Evolutionary conservation across 2,329 filamentous ascomycete species (phyloP), one percentile per base, ranked within the genome.

Genomic region (Sporothrix schenckii): DNA sequence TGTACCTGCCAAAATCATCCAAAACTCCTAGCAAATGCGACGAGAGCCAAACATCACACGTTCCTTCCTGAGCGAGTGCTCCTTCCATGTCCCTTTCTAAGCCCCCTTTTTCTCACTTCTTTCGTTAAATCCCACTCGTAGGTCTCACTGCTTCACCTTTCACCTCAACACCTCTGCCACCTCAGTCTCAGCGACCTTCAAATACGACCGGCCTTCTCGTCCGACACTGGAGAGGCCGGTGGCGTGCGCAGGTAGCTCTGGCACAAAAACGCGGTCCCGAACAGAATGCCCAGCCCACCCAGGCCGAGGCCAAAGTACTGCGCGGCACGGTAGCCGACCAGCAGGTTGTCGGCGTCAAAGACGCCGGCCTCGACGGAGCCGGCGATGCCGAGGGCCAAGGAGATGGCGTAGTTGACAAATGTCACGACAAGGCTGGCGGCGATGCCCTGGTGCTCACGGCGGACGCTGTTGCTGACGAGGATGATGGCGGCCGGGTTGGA

Each of bases 361-460:
- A 81, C 76, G 6, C 81, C 78, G 0, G 79, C 78, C 75, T 91
- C 88, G 2, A 91, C 84, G 0, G 88, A 91, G 0, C 88, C 89
- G 0, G 89, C 89, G 60, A 92, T 84, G 0, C 89, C 90, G 0
- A 92, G 81, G 0, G 87, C 88, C 2, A 91, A 77, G 1, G 87
- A 87, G 47, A 92, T 91, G 71, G 85, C 85, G 76, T 91, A 92
- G 77, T 92, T 91, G 72, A 91, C 86, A 13, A 89, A 81, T 0
- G 88, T 91, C 70, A 85, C 88, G 44, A 91, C 86, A 6, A 91
- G 76, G 21, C 83, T 86, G 11, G 81, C 82, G 0, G 79, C 83
- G 13, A 84, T 80, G 4, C 83, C 83, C 74, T 85, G 82, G 69
- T 86, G 80, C 54, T 81, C 78, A 69, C 79, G 80, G 14, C 80